Evolutionary conservation across 257 asterid species (phyloP).

Genomic region (Lantana camara): DNA sequence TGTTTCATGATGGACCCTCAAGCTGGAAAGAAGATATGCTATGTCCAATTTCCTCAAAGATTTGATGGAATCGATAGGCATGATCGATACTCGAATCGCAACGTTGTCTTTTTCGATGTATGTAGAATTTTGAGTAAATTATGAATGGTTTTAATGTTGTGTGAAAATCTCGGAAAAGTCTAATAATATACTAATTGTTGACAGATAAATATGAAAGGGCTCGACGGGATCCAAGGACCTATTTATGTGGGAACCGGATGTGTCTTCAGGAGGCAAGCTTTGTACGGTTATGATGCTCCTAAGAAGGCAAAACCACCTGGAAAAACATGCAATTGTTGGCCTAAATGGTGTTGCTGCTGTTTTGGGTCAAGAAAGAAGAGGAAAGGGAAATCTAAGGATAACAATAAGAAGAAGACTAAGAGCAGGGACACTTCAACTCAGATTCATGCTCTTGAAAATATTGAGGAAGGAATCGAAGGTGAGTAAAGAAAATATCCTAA

Average conservation of each 20-base stretch:
- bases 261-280: slow-evolving; percentile 69
- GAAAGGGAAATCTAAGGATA: slow-evolving; percentile 43
- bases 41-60: slow-evolving; percentile 75
- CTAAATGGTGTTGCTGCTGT: slow-evolving; percentile 57
- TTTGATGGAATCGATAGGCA: slow-evolving; percentile 70
- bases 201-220: slow-evolving; percentile 80
- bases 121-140: slow-evolving; percentile 11
- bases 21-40: slow-evolving; percentile 71
- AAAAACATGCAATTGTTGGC: slow-evolving; percentile 63
- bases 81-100: slow-evolving; percentile 68
- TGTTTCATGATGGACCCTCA: slow-evolving; percentile 81
- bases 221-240: slow-evolving; percentile 83
- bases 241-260: slow-evolving; percentile 78
- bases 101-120: slow-evolving; percentile 70
- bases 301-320: slow-evolving; percentile 54
- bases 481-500: slow-evolving; percentile 3
- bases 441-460: slow-evolving; percentile 60
- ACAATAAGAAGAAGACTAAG: slow-evolving; percentile 44
- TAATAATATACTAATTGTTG: slow-evolving; percentile 8
- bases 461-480: slow-evolving; percentile 77
- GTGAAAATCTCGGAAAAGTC: not conserved
- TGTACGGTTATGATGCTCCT: slow-evolving; percentile 73
- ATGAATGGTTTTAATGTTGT: too few species aligned
- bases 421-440: slow-evolving; percentile 50
- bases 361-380: slow-evolving; percentile 45